These are phyloP conservation scores for Acacia confusa DNA, from an alignment of 306 rosid species.

Conservation along the genomic window DNA sequence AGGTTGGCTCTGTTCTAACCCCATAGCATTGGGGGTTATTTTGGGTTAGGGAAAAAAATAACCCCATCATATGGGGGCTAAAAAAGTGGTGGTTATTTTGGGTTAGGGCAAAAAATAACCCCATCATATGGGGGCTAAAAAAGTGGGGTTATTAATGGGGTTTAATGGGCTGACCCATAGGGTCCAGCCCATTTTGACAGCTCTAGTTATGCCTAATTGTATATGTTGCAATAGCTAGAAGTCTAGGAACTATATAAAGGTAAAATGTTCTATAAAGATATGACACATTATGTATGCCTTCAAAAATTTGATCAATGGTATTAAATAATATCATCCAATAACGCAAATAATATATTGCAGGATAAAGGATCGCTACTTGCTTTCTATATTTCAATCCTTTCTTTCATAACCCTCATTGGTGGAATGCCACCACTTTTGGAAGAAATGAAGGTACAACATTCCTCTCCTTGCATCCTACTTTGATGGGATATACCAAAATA, in stretches of 20 bases:
- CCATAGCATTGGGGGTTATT: no score
- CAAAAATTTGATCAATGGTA: background rate
- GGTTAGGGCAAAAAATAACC: no score
- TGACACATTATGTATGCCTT: background rate
- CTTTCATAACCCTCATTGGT: constrained; percentile 72
- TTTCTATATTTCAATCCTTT: constrained; percentile 48
- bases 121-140: no score
- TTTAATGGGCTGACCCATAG: no score
- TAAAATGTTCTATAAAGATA: constrained; percentile 14
- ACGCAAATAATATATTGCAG: constrained; percentile 45
- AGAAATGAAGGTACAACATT: constrained; percentile 60
- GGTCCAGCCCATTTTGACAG: no score
- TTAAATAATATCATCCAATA: constrained; percentile 16
- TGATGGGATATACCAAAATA: no score
- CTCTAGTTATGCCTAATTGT: no score
- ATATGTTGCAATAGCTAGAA: constrained; percentile 34
- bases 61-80: no score
- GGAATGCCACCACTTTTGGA: constrained; percentile 79
- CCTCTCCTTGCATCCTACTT: background rate
- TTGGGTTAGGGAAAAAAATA: no score
- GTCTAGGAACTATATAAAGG: constrained; percentile 61
- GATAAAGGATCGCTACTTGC: constrained; percentile 60
- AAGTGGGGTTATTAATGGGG: no score
- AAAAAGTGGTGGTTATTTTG: no score
- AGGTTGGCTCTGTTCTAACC: no score